Conservation (phyloP, 2,329 filamentous ascomycete genomes). For the Ophiocordyceps camponoti-rufipedis region DNA sequence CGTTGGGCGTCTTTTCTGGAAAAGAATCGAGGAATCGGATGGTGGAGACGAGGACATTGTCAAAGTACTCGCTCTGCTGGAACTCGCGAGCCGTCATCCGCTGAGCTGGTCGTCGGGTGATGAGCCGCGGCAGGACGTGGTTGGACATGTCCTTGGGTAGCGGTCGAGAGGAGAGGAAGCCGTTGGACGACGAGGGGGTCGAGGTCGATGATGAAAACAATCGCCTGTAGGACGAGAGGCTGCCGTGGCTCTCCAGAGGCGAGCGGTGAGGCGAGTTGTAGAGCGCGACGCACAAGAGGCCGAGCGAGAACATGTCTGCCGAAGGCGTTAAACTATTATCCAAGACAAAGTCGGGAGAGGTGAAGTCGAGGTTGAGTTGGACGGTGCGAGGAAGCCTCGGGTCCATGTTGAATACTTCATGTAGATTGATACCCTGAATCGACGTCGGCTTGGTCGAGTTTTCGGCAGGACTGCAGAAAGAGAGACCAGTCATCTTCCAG, state of each 20-base stretch:
- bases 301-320: conserved; percentile 87
- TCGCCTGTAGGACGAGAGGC: conserved; percentile 68
- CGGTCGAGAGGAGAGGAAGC: conserved; percentile 62
- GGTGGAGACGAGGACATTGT: conserved; percentile 90
- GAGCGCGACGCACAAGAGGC: conserved; percentile 69
- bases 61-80: conserved; percentile 88
- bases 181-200: conserved; percentile 63
- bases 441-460: conserved; percentile 57
- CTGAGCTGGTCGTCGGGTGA: conserved; percentile 74
- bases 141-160: conserved; percentile 62
- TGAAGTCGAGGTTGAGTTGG: conserved; percentile 83
- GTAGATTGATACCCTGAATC: conserved; percentile 62
- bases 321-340: conserved; percentile 73
- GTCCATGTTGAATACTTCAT: conserved; percentile 72
- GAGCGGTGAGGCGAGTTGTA: conserved; percentile 92
- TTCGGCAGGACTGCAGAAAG: conserved; percentile 70
- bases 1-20: conserved; percentile 76
- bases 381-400: conserved; percentile 64
- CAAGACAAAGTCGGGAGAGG: conserved; percentile 84
- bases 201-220: conserved; percentile 62
- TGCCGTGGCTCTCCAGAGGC: conserved; percentile 67
- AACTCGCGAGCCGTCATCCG: conserved; percentile 80
- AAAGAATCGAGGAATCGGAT: conserved; percentile 87
- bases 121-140: conserved; percentile 65
- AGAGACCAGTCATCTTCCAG: conserved; percentile 94